These are phyloP conservation scores for Mycena haematopus DNA, from an alignment of 768 basidiomycete genomes.

Conservation along the genomic window DNA sequence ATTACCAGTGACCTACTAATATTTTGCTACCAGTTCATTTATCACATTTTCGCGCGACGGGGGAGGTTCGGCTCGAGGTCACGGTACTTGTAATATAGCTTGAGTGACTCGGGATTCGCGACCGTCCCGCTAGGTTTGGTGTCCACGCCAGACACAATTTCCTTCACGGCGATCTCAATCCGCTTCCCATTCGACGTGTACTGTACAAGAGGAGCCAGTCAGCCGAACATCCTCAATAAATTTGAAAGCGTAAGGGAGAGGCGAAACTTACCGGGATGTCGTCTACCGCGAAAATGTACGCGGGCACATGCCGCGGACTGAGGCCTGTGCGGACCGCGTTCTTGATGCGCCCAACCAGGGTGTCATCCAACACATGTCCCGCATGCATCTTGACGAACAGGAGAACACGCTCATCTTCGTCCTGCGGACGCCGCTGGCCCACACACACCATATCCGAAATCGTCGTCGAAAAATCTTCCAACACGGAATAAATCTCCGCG, in stretches of 20 bases:
- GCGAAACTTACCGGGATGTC: slow-evolving; percentile 67
- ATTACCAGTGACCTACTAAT: too few species aligned
- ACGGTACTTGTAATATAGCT: slow-evolving; percentile 68
- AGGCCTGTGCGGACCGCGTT: slow-evolving; percentile 61
- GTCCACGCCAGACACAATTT: slow-evolving; percentile 71
- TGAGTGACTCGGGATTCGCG: slow-evolving; percentile 70
- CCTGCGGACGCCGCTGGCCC: slow-evolving; percentile 66
- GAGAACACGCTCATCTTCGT: slow-evolving; percentile 76
- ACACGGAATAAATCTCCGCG: slow-evolving; percentile 75
- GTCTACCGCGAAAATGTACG: slow-evolving; percentile 64
- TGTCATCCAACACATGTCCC: slow-evolving; percentile 51
- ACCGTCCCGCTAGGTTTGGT: slow-evolving; percentile 78
- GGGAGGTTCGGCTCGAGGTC: slow-evolving; percentile 46
- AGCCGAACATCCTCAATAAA: too few species aligned
- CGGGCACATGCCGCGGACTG: slow-evolving; percentile 78
- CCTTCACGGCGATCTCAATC: slow-evolving; percentile 80
- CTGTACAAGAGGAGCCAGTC: slow-evolving; percentile 38
- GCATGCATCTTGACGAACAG: slow-evolving; percentile 73
- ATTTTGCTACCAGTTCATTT: too few species aligned
- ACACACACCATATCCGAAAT: slow-evolving; percentile 77
- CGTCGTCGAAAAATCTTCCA: slow-evolving; percentile 58
- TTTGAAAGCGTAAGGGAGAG: not conserved
- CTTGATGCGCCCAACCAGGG: slow-evolving; percentile 56
- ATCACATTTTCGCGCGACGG: too few species aligned
- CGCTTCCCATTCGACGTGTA: slow-evolving; percentile 81